phyloP scores from a whole-genome alignment of 176 grass and related monocot species.

The Triticum timopheevii region DNA sequence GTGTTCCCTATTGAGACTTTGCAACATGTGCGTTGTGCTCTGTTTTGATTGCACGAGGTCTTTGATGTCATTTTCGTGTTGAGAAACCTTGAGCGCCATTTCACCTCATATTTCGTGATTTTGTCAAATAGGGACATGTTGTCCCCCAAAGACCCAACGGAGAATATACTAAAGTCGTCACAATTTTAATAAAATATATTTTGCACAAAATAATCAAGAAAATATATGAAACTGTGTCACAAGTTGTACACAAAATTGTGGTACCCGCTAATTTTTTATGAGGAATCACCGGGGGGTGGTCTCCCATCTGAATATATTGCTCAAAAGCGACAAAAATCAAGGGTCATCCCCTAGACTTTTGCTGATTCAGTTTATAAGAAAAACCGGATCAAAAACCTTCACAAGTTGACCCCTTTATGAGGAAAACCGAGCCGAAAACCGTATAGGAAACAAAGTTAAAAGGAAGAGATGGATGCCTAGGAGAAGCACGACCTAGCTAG shows the following conservation, averaged over 20 bases:
- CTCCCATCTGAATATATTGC: no score
- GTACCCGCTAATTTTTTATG: no score
- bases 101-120: not conserved
- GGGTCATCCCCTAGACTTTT: no score
- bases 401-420: no score
- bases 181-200: not conserved
- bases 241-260: not conserved
- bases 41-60: not conserved
- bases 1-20: conserved; percentile 8
- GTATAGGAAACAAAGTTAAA: no score
- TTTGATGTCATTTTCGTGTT: not conserved
- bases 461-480: no score
- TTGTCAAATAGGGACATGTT: not conserved
- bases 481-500: no score
- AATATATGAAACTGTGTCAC: not conserved
- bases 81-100: not conserved
- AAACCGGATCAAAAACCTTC: no score
- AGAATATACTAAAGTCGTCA: not conserved
- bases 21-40: not conserved
- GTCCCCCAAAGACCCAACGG: not conserved
- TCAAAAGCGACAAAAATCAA: no score
- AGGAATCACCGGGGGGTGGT: no score
- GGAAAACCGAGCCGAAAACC: no score
- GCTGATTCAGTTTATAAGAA: no score
- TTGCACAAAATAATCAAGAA: not conserved